Base-by-base conservation (phyloP, 345 rosid genomes). In the Leavenworthia alabamica region DNA sequence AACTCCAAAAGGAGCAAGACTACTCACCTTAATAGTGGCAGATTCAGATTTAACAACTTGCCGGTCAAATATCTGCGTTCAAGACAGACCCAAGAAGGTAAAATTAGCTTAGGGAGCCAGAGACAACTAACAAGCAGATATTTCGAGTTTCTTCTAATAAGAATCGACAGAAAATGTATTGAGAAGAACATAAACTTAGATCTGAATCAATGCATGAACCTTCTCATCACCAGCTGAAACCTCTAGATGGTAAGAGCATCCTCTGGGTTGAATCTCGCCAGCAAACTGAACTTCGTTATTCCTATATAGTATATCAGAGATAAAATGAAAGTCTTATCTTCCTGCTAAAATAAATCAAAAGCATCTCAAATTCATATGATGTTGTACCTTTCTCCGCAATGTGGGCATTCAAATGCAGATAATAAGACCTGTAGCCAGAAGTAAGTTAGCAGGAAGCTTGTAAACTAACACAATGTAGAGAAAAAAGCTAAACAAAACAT, bases 251-350 rank as follows among this genome's bases (percentile, higher is more conserved):
- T 83, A 89, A 75, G 66, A 66, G 66, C 96, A 84, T 8, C 95
- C 96, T 33, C 77, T 72, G 6, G 85, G 77, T 72, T 89, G 96
- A 61, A 91, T 82, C 81, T 89, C 96, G 22, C 97, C 99, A 0
- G 97, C 99, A 81, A 89, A 92, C 79, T 92, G 97, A 65, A 89
- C 96, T 70, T 92, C 95, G 74, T 88, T 89, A 60, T 92, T 92
- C 86, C 98, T 83, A 56, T 8, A 20, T 26, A 16, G 47, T 42
- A 71, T 37, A 24, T 46, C 1, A 48, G 17, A 12, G 15, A 31
- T 15, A 6, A 24, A 12, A 12, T 15, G 9, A 29, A 28, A 39
- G 28, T 7, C 39, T 9, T 4, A 22, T 50, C 43, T 58, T 29
- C 6, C 14, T 4, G 39, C 2, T 35, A 13, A 12, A 35, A 11